Base-by-base conservation (phyloP, 305 asterid species). In the Fraxinus velutina region DNA sequence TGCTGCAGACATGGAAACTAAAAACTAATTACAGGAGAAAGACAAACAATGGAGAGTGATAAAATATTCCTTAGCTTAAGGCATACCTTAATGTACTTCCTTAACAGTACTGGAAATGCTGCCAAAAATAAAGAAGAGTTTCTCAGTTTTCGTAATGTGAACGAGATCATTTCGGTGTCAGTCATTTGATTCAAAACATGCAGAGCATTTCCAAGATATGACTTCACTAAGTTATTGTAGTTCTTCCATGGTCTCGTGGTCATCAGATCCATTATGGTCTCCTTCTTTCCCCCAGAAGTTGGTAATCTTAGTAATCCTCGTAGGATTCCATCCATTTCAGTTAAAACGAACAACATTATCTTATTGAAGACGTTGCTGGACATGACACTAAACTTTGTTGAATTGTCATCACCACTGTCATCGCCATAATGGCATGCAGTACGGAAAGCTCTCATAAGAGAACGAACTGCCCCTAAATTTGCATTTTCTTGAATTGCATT, bases 181-280 rank as follows among this genome's bases (percentile, higher is more conserved):
- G 97, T 96, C 99, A 94, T 92, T 87, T 96, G 99, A 89, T 92
- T 96, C 84, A 94, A 84, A 74, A 91, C 91, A 86, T 94, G 98
- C 83, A 96, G 87, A 78, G 97, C 81, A 82, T 96, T 94, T 71
- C 97, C 99, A 44, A 96, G 99, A 88, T 92, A 94, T 13, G 98
- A 96, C 85, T 96, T 94, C 88, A 93, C 97, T 90, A 96, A 86
- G 86, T 90, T 86, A 78, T 89, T 90, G 87, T 92, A 83, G 83
- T 88, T 92, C 88, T 94, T 96, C 99, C 99, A 94, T 42, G 86
- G 87, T 84, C 86, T 89, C 34, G 93, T 91, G 42, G 82, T 83
- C 90, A 88, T 88, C 83, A 92, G 79, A 86, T 90, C 91, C 84
- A 82, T 76, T 64, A 93, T 71, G 78, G 83, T 90, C 92, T 93